Evolutionary conservation across 352 stramenopile species (phyloP).

Genomic region (Phytophthora citrophthora): DNA sequence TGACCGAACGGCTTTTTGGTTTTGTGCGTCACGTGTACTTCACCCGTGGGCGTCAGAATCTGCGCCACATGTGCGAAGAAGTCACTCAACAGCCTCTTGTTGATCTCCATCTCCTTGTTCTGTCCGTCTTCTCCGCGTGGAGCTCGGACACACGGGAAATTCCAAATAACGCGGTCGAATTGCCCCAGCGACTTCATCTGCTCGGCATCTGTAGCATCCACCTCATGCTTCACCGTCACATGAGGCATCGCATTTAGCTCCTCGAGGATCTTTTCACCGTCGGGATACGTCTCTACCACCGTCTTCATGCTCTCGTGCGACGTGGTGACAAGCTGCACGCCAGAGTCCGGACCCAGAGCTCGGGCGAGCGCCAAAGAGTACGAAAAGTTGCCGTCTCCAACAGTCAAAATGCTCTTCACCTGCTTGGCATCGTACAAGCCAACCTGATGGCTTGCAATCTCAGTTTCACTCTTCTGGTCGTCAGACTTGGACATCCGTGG

Average conservation of each 20-base stretch:
- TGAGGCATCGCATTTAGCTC: slow-evolving; percentile 69
- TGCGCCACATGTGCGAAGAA: slow-evolving; percentile 86
- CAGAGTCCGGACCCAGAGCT: slow-evolving; percentile 39
- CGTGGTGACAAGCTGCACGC: slow-evolving; percentile 84
- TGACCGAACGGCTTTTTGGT: slow-evolving; percentile 93
- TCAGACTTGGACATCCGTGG: slow-evolving; percentile 46
- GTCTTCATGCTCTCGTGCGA: slow-evolving; percentile 92
- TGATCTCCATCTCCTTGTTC: slow-evolving; percentile 95
- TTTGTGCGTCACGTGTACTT: slow-evolving; percentile 97
- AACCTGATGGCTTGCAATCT: slow-evolving; percentile 26
- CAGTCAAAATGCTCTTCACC: slow-evolving; percentile 79
- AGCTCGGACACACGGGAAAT: slow-evolving; percentile 95
- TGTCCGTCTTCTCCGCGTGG: slow-evolving; percentile 94
- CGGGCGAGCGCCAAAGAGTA: slow-evolving; percentile 93
- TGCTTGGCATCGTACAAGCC: slow-evolving; percentile 65
- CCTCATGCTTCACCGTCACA: slow-evolving; percentile 82
- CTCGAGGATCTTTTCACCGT: slow-evolving; percentile 80
- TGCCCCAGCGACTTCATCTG: slow-evolving; percentile 73
- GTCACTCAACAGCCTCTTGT: slow-evolving; percentile 90
- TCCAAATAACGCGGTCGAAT: slow-evolving; percentile 96
- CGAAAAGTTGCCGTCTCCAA: slow-evolving; percentile 97
- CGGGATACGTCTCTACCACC: slow-evolving; percentile 91
- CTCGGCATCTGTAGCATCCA: slow-evolving; percentile 90
- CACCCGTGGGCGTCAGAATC: slow-evolving; percentile 64
- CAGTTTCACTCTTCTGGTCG: neutral